Base-by-base conservation (phyloP, 371 early-diverging fungal genomes). In the Saksenaea vasiformis region DNA sequence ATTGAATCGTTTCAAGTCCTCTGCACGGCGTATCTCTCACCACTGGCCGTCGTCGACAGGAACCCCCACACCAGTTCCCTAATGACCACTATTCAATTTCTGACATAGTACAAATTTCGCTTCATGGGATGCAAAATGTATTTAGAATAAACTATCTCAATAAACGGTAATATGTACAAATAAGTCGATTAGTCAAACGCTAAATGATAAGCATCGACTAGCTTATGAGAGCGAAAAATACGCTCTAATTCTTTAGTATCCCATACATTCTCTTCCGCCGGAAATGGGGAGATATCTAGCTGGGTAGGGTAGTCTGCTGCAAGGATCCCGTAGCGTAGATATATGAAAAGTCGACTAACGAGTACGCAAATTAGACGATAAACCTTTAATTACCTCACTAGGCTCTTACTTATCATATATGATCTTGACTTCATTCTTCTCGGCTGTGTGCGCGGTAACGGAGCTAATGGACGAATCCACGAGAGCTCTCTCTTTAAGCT, bases 261-360 rank as follows among this genome's bases (percentile, higher is more conserved):
- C 22, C 22, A 10, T 10, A 22, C 19, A 19, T n/a, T 22, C 4
- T 22, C 51, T 19, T 47, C 51, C 7, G 51, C n/a, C 24, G 51
- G 7, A 22, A 47, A 22, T 17, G 51, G 27, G 4, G 22, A 10
- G 24, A 61, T 38, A 13, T 61, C 53, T 7, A 61, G 36, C 13
- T 26, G 31, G 1, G 61, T 61, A 5, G 61, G 61, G 31, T 53
- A 61, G 22, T 61, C 61, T 36, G 61, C 47, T 13, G 53, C 53
- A 47, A 61, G 19, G 11, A 53, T 35, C 31, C 53, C 37, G 19
- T 61, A 61, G 7, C 26, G 17, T 36, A 61, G 7, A 0, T 47
- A 19, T 3, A 61, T 54, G 36, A 5, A 27, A 11, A 61, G 34
- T 24, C 35, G 22, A 26, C 61, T 61, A 36, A 2, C 14, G 5